A percentile compares a stretch with the other conserved stretches of the same genome.
Evolutionary conservation across 352 stramenopile species (phyloP).

Genomic region (Plasmopara halstedii): DNA sequence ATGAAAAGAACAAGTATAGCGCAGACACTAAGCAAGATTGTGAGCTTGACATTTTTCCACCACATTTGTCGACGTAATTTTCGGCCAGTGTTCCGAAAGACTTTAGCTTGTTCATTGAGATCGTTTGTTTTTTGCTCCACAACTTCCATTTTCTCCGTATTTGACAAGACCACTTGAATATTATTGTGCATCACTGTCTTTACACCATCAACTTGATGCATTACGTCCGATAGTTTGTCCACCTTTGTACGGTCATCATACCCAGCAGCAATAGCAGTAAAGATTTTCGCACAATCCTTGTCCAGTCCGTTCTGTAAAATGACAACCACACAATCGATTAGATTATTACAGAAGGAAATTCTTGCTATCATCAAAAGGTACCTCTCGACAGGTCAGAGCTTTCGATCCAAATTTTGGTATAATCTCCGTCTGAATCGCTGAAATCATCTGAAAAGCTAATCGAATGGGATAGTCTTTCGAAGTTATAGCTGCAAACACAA

Average conservation of each 20-base stretch:
- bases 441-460: constrained; percentile 77
- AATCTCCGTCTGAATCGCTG: constrained; percentile 65
- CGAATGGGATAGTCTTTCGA: constrained; percentile 78
- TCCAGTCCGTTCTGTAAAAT: constrained; percentile 51
- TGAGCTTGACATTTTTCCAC: constrained; percentile 84
- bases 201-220: constrained; percentile 73
- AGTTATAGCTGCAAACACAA: constrained; percentile 76
- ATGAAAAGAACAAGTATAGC: constrained; percentile 68
- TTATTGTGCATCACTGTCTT: constrained; percentile 85
- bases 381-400: constrained; percentile 68
- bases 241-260: constrained; percentile 84
- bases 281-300: constrained; percentile 64
- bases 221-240: constrained; percentile 80
- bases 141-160: constrained; percentile 86
- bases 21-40: constrained; percentile 50
- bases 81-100: constrained; percentile 77
- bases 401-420: constrained; percentile 71
- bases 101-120: constrained; percentile 81
- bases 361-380: constrained; percentile 9
- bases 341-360: neutral
- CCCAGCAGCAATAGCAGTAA: constrained; percentile 51
- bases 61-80: constrained; percentile 77
- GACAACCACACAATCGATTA: neutral
- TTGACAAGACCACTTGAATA: constrained; percentile 79
- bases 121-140: constrained; percentile 85